A percentile compares a stretch with the other conserved stretches of the same genome.
Evolutionary conservation across 1,139 yeast species (phyloP).

Genomic region (Blastobotrys indianensis): DNA sequence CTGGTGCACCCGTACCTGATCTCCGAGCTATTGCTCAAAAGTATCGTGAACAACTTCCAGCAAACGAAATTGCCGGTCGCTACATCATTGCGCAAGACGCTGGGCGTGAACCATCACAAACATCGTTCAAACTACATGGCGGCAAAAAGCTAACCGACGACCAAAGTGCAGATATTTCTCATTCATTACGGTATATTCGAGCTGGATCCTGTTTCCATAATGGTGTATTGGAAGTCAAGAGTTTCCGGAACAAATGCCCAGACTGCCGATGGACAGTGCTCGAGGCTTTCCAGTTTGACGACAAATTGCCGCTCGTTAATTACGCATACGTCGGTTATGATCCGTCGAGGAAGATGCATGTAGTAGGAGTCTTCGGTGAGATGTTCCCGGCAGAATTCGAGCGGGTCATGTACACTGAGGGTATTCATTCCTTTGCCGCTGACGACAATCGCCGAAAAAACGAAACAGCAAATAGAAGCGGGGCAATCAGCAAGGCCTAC

Average conservation of each 20-base stretch:
- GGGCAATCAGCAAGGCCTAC: background rate
- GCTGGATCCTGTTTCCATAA: conserved; percentile 6
- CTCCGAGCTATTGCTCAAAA: background rate
- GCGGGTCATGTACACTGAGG: background rate
- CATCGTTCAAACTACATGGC: background rate
- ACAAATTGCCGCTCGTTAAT: conserved; percentile 1
- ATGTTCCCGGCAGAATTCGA: conserved; percentile 4
- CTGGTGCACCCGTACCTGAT: background rate
- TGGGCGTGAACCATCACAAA: background rate
- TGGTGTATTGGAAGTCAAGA: background rate
- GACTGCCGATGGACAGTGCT: conserved; percentile 6
- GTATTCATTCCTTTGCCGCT: background rate
- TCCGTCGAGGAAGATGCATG: background rate
- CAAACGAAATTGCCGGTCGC: background rate
- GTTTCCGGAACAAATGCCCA: conserved; percentile 8
- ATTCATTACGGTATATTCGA: conserved; percentile 1
- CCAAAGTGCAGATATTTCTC: background rate
- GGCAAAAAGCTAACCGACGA: too few relatives aligned
- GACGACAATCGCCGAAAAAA: background rate
- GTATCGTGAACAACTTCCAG: background rate
- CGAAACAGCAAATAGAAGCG: background rate
- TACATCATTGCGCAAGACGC: conserved; percentile 6
- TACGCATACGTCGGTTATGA: conserved; percentile 7
- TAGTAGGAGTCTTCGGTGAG: conserved; percentile 6
- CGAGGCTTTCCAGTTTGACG: conserved; percentile 1